These are phyloP conservation scores for Cyclospora cayetanensis DNA, from an alignment of 169 alveolate species.

Conservation along the genomic window DNA sequence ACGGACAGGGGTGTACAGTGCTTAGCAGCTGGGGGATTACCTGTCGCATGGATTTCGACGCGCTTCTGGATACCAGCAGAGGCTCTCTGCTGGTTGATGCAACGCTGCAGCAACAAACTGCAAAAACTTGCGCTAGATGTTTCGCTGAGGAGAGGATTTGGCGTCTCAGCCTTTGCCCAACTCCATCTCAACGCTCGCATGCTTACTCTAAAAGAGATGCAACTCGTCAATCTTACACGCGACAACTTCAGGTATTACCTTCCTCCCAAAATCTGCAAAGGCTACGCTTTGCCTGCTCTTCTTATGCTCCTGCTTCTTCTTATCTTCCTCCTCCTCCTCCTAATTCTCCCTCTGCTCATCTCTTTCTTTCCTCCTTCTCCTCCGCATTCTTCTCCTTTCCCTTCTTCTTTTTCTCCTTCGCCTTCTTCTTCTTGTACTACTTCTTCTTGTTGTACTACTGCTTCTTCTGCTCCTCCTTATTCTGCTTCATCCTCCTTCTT, in stretches of 20 bases:
- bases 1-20: background rate
- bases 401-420: background rate
- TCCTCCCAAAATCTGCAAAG: too few species aligned
- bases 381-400: background rate
- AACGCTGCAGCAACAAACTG: constrained; percentile 48
- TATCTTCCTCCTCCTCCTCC: background rate
- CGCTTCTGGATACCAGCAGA: background rate
- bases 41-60: background rate
- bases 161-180: background rate
- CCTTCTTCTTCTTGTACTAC: background rate
- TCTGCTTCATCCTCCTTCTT: background rate
- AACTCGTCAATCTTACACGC: background rate
- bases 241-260: constrained; percentile 38
- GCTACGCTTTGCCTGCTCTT: too few species aligned
- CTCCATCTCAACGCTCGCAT: background rate
- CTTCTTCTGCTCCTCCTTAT: background rate
- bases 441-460: background rate
- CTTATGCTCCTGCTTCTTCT: background rate
- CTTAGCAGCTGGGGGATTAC: background rate
- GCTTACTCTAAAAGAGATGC: background rate
- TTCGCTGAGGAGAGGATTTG: background rate
- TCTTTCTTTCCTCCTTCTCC: background rate
- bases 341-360: background rate
- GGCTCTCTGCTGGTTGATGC: background rate
- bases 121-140: constrained; percentile 5